Evolutionary conservation across 768 basidiomycete species (phyloP), one percentile per base, ranked within the genome.

Genomic region (Cubamyces lactineus): DNA sequence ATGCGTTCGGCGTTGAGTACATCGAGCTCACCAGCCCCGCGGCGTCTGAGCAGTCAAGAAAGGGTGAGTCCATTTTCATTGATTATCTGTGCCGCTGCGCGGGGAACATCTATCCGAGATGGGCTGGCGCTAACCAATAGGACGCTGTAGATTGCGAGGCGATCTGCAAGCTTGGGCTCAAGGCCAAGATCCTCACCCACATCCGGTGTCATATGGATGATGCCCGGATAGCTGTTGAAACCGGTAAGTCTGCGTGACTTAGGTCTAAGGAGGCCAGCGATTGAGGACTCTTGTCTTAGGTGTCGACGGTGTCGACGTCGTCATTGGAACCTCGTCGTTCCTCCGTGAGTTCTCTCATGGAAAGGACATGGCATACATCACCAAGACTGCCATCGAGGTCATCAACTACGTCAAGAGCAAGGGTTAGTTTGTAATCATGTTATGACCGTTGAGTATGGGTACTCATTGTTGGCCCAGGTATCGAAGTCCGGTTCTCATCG

Each of bases 171-270:
- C 92, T 98, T 67, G 95, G 96, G 2, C 82, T 98, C 76, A 94
- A 92, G 82, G 83, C 88, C 71, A 97, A 96, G 84, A 95, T 98
- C 76, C 85, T 98, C 64, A 99, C 97, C 6, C 97, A 99, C 80
- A 98, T 99, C 69, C 88, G 97, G 48, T 99, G 97, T 76, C 97
- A 99, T 75, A 98, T 99, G 97, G 96, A 98, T 72, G 97, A 99
- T 78, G 97, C 97, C 13, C 86, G 92, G 54, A 94, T 98, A 71
- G 97, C 97, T 40, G 96, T 98, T 55, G 96, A 98, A 80, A 98
- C 97, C 65, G 96, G 95, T 91, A 64, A 62, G 83, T 51, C 16
- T 17, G 19, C 16, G 6, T 34, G 26, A 15, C 5, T 0, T 43
- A 9, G 26, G 28, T 30, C 5, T 28, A 4, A 30, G 23, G 17